Conservation (phyloP, 2,329 filamentous ascomycete genomes). For the Fusarium dimerum region DNA sequence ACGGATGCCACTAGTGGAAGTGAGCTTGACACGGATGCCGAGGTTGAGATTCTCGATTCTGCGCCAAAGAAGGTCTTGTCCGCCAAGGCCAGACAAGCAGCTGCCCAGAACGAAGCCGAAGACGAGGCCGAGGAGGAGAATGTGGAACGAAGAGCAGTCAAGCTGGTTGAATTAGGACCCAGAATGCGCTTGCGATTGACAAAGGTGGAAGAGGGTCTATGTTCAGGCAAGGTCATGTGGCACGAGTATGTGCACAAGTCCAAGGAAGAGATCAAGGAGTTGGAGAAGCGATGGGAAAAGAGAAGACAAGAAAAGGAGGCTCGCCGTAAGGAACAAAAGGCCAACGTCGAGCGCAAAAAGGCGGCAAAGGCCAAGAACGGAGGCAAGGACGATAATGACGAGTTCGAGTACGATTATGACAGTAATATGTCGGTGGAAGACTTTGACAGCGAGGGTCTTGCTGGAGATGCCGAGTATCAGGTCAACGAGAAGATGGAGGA, state of each 20-base stretch:
- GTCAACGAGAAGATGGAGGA: conserved; percentile 52
- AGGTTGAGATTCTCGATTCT: conserved; percentile 80
- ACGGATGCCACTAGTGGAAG: conserved; percentile 85
- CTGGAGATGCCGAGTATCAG: conserved; percentile 50
- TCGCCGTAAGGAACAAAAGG: conserved; percentile 78
- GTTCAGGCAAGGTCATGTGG: conserved; percentile 92
- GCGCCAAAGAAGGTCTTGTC: conserved; percentile 63
- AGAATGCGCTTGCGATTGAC: conserved; percentile 85
- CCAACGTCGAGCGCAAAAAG: conserved; percentile 87
- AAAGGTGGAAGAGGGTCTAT: conserved; percentile 95
- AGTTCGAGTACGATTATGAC: conserved; percentile 48
- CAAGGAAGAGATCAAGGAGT: conserved; percentile 70
- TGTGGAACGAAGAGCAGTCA: conserved; percentile 85
- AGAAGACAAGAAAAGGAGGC: conserved; percentile 78
- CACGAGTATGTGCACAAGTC: conserved; percentile 92
- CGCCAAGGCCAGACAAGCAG: conserved; percentile 49
- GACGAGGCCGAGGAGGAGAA: conserved; percentile 51
- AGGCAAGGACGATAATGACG: conserved; percentile 41
- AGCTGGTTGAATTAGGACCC: conserved; percentile 88
- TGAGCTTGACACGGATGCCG: conserved; percentile 90
- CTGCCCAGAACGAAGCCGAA: conserved; percentile 41
- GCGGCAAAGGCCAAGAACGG: conserved; percentile 44
- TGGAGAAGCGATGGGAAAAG: conserved; percentile 83
- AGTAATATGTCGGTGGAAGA: conserved; percentile 48
- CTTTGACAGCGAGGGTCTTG: conserved; percentile 53